Base-by-base conservation (phyloP, 768 basidiomycete species). In the Naganishia randhawae region DNA sequence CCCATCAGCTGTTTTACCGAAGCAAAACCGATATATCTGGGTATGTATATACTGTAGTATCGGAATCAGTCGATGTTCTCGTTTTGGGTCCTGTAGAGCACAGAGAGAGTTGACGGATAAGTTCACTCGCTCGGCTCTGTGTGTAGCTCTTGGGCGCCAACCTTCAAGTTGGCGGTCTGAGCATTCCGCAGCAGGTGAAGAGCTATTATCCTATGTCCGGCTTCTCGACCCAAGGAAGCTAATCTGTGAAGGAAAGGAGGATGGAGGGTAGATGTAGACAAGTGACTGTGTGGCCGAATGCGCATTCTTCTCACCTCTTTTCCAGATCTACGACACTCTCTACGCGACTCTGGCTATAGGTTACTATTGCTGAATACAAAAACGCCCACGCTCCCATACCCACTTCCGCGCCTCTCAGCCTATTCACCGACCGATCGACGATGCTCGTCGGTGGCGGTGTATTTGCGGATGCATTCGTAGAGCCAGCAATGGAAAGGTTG, bases 291-390 rank as follows among this genome's bases (percentile, higher is more conserved):
- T 8, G n/a, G 39, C 27, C 61, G 32, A n/a, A 17, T 37, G 13
- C 33, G n/a, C 35, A 19, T 33, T 2, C 16, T 11, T 77, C 85
- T 67, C 63, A 92, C 94, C 91, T 87, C 73, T 89, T 85, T 81
- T 99, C 96, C 70, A 99, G 84, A 80, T 98, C 96, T 78, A 91
- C 89, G 71, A 99, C 93, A 8, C 94, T 95, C 73, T 86, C 86
- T 62, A 97, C 95, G 63, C 92, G 86, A 75, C 91, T 93, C 82
- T 98, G 96, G 0, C 92, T 95, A 81, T 98, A 98, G 79, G 93
- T 89, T 1, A 99, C 88, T 14, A 93, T 83, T 81, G 98, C 94
- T 10, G 51, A 62, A 10, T 29, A 55, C 29, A 62, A 52, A 16
- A 63, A 68, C 53, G 55, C 53, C 53, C 55, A 57, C 5, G 55